Percentiles rank a stretch among this genome's conserved stretches.
Evolutionary conservation across 768 basidiomycete species (phyloP).

Genomic region (Podaxis mareebaensis): DNA sequence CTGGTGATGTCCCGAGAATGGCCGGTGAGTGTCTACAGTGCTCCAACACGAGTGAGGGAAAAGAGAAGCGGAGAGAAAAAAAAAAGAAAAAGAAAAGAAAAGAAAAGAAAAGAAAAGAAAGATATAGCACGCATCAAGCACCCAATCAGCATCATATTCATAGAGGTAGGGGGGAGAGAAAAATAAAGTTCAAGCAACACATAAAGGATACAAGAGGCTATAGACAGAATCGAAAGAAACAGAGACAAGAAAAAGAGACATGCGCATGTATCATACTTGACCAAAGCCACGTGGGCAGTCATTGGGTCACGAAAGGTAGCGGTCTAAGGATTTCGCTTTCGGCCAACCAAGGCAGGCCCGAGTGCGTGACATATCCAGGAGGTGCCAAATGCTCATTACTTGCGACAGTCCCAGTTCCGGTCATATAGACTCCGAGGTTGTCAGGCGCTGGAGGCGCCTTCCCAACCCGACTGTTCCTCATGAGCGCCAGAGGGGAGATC

Average conservation of each 20-base stretch:
- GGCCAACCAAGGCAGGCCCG: constrained; percentile 1
- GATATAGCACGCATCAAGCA: constrained; percentile 17
- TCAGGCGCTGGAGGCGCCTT: neutral
- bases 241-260: constrained; percentile 16
- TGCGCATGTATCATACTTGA: constrained; percentile 2
- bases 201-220: constrained; percentile 3
- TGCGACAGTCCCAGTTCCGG: neutral
- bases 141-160: constrained; percentile 14
- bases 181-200: constrained; percentile 13
- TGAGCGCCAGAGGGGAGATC: constrained; percentile 8
- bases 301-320: neutral
- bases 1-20: constrained; percentile 7
- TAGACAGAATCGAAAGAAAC: constrained; percentile 16
- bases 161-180: neutral
- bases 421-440: neutral
- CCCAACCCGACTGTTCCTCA: neutral
- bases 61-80: constrained; percentile 19
- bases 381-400: neutral
- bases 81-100: constrained; percentile 19
- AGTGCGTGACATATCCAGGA: neutral
- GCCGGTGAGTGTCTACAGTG: constrained; percentile 8
- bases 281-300: neutral
- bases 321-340: constrained; percentile 10
- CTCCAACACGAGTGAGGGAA: constrained; percentile 22
- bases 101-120: constrained; percentile 21